Base-by-base conservation (phyloP, 371 early-diverging fungal species). In the Mucor mucedo region DNA sequence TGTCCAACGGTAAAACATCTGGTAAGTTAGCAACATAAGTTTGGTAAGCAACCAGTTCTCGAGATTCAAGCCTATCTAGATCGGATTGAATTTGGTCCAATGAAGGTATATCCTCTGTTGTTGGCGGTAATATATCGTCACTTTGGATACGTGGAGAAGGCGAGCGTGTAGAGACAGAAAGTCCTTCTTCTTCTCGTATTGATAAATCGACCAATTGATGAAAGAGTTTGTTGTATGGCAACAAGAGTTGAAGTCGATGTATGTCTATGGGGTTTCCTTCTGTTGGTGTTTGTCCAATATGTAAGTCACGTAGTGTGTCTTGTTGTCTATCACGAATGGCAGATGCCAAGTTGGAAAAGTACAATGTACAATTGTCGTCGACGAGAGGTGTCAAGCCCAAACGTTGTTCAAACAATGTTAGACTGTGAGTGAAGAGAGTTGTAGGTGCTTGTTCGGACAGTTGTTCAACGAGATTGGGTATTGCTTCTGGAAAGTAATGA, bases 401-500 rank as follows among this genome's bases (percentile, higher is more conserved):
- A 2, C 21, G 47, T 47, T 47, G 47, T 47, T 47, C 21, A 1
- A 47, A 47, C 21, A 47, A 3, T 4, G n/a, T 21, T 8, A 21
- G 5, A 21, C 47, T 47, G 3, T n/a, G 16, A 5, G 47, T 47
- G 8, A 14, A 14, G 44, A n/a, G 44, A 2, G 11, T 44, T 30
- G 28, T 27, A 16, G 53, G 29, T 16, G 10, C 55, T 11, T 52
- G 60, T 13, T 49, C 38, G 6, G 57, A 13, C 28, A 65, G 30
- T 28, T 59, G 48, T 14, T 47, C 48, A 49, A 65, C 42, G 5
- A 76, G 59, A 54, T 76, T 60, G 30, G 70, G 70, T 52, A 76
- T 55, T 33, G 50, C 27, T 11, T 68, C 62, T 14, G 73, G 72
- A 50, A 70, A 78, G 56, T 64, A 75, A 39, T 71, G 72, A 59